Conservation (phyloP, 805 yeast genomes). For the Ogataea trehalophila region DNA sequence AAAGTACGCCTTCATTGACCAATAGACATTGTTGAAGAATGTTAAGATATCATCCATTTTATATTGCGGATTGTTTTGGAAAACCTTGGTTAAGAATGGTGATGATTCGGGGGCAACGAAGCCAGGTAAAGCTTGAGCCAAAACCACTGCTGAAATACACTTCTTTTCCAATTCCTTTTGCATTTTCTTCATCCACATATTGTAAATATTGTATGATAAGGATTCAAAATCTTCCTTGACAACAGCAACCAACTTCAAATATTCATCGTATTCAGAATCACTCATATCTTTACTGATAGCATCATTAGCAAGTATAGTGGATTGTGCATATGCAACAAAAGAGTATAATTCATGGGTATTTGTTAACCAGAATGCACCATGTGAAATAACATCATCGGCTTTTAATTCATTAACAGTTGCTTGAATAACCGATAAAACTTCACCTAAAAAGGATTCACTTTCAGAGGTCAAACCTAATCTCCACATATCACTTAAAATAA, state of each 20-base stretch:
- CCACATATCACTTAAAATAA: conserved; percentile 96
- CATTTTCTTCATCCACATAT: conserved; percentile 95
- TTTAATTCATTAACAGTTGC: conserved; percentile 70
- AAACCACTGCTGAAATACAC: conserved; percentile 90
- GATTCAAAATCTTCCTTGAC: conserved; percentile 93
- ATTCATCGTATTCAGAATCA: conserved; percentile 84
- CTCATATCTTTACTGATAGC: conserved; percentile 78
- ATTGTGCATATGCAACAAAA: conserved; percentile 90
- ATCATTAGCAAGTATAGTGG: conserved; percentile 83
- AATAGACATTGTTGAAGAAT: conserved; percentile 82
- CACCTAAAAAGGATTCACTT: conserved; percentile 86
- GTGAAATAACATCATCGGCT: conserved; percentile 82
- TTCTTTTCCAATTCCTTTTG: conserved; percentile 86
- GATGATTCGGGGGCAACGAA: conserved; percentile 81
- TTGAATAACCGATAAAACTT: conserved; percentile 82
- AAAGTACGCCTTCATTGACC: conserved; percentile 89
- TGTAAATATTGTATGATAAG: conserved; percentile 87
- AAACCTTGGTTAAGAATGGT: conserved; percentile 79
- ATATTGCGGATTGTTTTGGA: conserved; percentile 63
- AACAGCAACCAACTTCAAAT: conserved; percentile 80
- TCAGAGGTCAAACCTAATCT: conserved; percentile 89
- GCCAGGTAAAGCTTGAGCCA: conserved; percentile 94
- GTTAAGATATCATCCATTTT: conserved; percentile 94
- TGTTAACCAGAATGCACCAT: conserved; percentile 97
- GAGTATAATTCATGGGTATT: conserved; percentile 94